These are phyloP conservation scores for Ochromonas danica DNA, from an alignment of 108 stramenopile genomes.

Conservation along the genomic window DNA sequence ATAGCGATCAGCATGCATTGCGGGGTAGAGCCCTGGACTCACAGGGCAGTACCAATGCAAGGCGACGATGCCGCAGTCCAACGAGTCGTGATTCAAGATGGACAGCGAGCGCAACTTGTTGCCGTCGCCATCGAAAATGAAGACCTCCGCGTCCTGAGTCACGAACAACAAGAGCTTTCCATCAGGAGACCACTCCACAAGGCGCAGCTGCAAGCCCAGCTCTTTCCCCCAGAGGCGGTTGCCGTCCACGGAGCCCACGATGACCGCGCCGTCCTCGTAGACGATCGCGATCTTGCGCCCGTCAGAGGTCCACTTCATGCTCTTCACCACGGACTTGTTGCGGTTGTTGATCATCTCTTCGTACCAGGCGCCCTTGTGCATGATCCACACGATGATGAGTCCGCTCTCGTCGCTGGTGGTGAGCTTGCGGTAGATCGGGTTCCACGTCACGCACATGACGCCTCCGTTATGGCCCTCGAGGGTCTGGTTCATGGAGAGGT, in stretches of 20 bases:
- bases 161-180: constrained; percentile 50
- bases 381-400: constrained; percentile 70
- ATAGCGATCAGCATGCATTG: neutral
- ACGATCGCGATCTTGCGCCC: constrained; percentile 66
- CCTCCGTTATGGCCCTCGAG: constrained; percentile 34
- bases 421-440: constrained; percentile 62
- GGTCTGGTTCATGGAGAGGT: constrained; percentile 61
- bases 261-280: constrained; percentile 64
- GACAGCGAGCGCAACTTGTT: constrained; percentile 44
- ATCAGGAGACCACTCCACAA: constrained; percentile 66
- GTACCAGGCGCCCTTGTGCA: constrained; percentile 64
- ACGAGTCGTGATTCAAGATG: neutral
- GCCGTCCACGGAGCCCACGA: constrained; percentile 64
- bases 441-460: constrained; percentile 58
- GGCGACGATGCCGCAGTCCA: constrained; percentile 28
- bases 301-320: constrained; percentile 66
- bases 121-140: constrained; percentile 57
- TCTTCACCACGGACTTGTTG: constrained; percentile 58
- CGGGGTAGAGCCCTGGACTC: neutral
- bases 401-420: constrained; percentile 64
- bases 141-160: constrained; percentile 44
- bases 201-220: constrained; percentile 42
- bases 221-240: constrained; percentile 66
- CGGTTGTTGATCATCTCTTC: constrained; percentile 72
- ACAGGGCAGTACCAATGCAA: constrained; percentile 30